Base-by-base conservation (phyloP, 352 stramenopile species). In the Elongisporangium prolatum region DNA sequence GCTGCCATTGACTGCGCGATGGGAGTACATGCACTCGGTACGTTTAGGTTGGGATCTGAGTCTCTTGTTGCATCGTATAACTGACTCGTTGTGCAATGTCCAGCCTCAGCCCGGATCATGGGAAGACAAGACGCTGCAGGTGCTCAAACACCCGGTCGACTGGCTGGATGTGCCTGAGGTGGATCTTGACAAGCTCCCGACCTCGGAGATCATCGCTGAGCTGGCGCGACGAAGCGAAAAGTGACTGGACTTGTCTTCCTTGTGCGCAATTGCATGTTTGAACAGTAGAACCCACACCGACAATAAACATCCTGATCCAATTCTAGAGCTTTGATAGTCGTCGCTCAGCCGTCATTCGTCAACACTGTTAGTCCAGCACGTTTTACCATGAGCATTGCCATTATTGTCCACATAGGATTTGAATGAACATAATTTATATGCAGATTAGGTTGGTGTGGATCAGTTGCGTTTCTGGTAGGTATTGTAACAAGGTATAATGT, bases 1-100 rank as follows among this genome's bases (percentile, higher is more conserved):
- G 67, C 80, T 99, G 22, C 97, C 97, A 13, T 75, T 99, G 56
- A 99, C 93, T 18, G 96, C 96, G 50, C 80, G 94, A 56, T 99
- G 97, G 97, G 91, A 99, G 72, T 99, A 99, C 88, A 91, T 91
- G 80, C 65, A 91, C 63, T 28, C 51, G 64, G 73, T 83, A 69
- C 48, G 63, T 61, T 51, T 18, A 55, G 28, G 13, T 51, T 51
- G 47, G 34, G 22, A 50, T 59, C 17, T 54, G 2, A 34, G 13
- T 52, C 22, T 53, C 20, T 54, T 48, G 38, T 48, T n/a, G 9
- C 16, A 40, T 22, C 0, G 20, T 4, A 11, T 37, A 7, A 50
- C 47, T 59, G 38, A 68, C 50, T 10, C 40, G 6, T 49, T 52
- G 37, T 49, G 73, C 95, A 0, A 9, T 74, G 56, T 84, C 56